A percentile compares a stretch with the other conserved stretches of the same genome.
Evolutionary conservation across 352 stramenopile species (phyloP).

Genomic region (Phytophthora pistaciae): DNA sequence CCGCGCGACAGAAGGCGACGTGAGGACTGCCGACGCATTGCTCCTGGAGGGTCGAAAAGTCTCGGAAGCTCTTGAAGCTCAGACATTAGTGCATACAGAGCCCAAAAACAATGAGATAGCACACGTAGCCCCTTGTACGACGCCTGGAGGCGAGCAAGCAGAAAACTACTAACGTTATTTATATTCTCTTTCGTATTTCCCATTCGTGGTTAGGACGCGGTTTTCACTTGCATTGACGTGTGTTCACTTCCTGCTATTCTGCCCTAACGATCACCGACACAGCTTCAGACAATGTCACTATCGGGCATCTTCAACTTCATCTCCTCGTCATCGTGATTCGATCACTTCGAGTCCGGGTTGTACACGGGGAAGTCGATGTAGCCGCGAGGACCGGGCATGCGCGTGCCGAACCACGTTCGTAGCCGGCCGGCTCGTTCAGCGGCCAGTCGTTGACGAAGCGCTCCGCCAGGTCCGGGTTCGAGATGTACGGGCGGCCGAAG

Average conservation of each 20-base stretch:
- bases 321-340: not conserved
- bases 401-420: not conserved
- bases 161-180: not conserved
- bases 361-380: not conserved
- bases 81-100: constrained; percentile 6
- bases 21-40: constrained; percentile 32
- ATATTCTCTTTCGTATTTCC: not conserved
- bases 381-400: no score
- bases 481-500: constrained; percentile 44
- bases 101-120: not conserved
- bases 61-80: constrained; percentile 39
- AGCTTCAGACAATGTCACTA: no score
- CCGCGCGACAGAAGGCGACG: constrained; percentile 6
- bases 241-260: no score
- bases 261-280: no score
- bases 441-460: constrained; percentile 37
- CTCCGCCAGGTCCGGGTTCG: constrained; percentile 39
- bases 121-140: not conserved
- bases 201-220: no score
- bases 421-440: constrained; percentile 27
- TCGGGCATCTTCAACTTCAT: not conserved
- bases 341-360: constrained; percentile 5
- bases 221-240: no score
- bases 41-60: constrained; percentile 4
- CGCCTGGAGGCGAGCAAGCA: not conserved